These are phyloP conservation scores for Auricularia auricula-judae DNA, from an alignment of 768 basidiomycete species.

Conservation along the genomic window DNA sequence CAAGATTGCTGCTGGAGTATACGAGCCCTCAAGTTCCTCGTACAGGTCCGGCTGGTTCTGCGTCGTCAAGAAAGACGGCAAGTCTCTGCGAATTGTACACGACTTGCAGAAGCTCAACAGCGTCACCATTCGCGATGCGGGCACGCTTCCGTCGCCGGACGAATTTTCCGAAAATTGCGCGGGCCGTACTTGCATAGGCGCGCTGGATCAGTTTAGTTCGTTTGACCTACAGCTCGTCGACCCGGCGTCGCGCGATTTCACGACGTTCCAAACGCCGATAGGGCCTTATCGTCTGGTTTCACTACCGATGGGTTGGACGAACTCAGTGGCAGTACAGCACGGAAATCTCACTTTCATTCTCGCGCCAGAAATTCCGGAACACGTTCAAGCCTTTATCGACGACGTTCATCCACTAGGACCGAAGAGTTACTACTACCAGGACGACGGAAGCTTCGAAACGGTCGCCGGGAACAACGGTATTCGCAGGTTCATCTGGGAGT, in stretches of 20 bases:
- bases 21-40: constrained; percentile 27
- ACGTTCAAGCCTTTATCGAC: constrained; percentile 28
- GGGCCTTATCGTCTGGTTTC: constrained; percentile 20
- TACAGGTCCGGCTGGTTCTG: constrained; percentile 28
- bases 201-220: constrained; percentile 17
- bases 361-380: constrained; percentile 27
- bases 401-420: constrained; percentile 27
- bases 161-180: constrained; percentile 24
- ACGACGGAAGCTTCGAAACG: constrained; percentile 21
- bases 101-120: constrained; percentile 27
- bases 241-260: constrained; percentile 24
- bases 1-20: constrained; percentile 29
- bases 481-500: constrained; percentile 28
- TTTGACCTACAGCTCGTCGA: constrained; percentile 24
- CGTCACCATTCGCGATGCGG: constrained; percentile 16
- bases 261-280: constrained; percentile 30
- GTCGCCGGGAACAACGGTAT: constrained; percentile 28
- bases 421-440: constrained; percentile 16
- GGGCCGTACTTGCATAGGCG: constrained; percentile 16
- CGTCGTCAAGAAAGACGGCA: constrained; percentile 19
- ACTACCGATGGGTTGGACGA: constrained; percentile 33
- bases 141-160: constrained; percentile 22
- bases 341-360: constrained; percentile 28
- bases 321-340: constrained; percentile 29
- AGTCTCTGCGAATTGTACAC: constrained; percentile 24